Conservation (phyloP, 2,329 filamentous ascomycete genomes). For the Pestalotiopsis sp. region DNA sequence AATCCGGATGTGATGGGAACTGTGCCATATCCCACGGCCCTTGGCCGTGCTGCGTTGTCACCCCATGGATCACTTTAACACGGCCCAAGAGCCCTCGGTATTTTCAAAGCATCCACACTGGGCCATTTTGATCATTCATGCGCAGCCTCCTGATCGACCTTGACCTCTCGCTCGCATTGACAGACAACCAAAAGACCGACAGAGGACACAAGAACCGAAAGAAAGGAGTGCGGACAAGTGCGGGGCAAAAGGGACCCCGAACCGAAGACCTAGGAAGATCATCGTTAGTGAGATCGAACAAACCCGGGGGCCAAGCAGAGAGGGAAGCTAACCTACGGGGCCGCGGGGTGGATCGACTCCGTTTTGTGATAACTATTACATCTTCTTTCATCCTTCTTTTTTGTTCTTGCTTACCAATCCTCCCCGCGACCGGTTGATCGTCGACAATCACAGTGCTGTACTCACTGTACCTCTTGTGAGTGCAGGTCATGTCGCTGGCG, state of each 20-base stretch:
- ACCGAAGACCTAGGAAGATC: background rate
- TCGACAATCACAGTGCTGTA: background rate
- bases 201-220: background rate
- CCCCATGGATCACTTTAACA: too few relatives aligned
- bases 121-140: too few relatives aligned
- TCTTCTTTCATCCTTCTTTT: background rate
- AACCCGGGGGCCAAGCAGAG: background rate
- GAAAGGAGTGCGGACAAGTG: background rate
- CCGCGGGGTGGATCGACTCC: background rate
- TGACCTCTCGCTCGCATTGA: too few relatives aligned
- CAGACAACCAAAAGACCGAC: background rate
- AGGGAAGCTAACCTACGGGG: background rate
- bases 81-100: too few relatives aligned
- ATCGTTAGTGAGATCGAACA: background rate
- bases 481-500: slow-evolving; percentile 1
- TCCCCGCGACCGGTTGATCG: background rate
- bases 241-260: background rate
- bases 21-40: too few relatives aligned
- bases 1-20: too few relatives aligned
- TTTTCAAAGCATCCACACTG: too few relatives aligned
- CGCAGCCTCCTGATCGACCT: too few relatives aligned
- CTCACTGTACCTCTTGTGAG: background rate
- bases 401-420: background rate
- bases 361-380: background rate
- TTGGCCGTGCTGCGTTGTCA: too few relatives aligned